Percentiles rank a stretch among this genome's conserved stretches.
Conservation (phyloP, 176 grass and related monocot species). For the Triticum urartu region DNA sequence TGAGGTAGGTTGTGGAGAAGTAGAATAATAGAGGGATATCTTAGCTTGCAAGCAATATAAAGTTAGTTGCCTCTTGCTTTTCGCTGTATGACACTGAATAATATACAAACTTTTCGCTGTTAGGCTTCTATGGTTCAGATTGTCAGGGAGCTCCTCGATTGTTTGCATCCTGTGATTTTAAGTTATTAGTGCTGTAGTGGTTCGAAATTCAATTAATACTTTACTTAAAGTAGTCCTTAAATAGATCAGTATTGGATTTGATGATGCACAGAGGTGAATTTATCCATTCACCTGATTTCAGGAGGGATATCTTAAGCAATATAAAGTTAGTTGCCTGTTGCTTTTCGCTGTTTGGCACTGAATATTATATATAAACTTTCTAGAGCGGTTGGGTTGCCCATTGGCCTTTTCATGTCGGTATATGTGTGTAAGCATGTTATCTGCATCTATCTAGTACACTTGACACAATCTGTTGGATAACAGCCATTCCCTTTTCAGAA, state of each 20-base stretch:
- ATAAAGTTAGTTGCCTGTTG: background rate
- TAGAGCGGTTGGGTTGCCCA: background rate
- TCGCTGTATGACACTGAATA: background rate
- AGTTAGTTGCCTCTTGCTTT: background rate
- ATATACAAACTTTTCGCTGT: background rate
- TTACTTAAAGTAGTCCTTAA: background rate
- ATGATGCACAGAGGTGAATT: background rate
- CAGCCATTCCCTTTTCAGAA: constrained; percentile 46
- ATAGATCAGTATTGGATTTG: background rate
- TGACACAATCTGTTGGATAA: background rate
- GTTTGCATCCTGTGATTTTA: background rate
- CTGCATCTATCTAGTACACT: background rate
- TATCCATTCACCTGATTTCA: background rate
- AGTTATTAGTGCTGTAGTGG: background rate
- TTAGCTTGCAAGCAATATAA: constrained; percentile 18
- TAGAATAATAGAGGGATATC: constrained; percentile 2
- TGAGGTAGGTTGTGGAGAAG: constrained; percentile 11
- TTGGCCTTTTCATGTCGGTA: background rate
- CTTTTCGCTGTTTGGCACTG: background rate
- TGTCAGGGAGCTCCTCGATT: background rate
- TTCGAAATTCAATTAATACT: background rate
- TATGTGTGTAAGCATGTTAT: background rate
- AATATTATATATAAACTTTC: background rate
- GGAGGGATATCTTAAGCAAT: constrained; percentile 5
- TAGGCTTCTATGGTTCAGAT: background rate